Base-by-base conservation (phyloP, 2,329 filamentous ascomycete species). In the Rutstroemia sydowiana region DNA sequence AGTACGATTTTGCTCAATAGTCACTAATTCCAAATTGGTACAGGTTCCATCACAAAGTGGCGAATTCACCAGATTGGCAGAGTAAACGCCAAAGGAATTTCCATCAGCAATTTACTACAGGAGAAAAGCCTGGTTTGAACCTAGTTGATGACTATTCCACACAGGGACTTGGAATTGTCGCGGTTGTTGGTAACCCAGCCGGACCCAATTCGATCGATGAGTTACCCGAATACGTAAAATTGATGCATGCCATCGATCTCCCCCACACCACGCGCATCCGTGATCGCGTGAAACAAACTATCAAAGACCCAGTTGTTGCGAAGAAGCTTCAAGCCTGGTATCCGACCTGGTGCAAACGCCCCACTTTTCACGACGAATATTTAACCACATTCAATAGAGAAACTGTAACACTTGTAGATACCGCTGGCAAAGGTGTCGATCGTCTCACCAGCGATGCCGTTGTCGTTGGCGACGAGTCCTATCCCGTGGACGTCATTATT, bases 351-450 rank as follows among this genome's bases (percentile, higher is more conserved):
- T 85, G 82, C 69, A 85, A 85, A 63, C 74, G 82, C 0, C 80
- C 81, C 0, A 75, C 70, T 37, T 84, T 83, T 65, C 78, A 79
- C 64, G 78, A 84, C 59, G 71, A 74, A 5, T 84, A 81, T 59
- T 71, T 85, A 0, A 61, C 70, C 2, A 58, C 74, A 0, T 85
- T 85, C 72, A 86, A 86, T 65, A 62, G 61, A 28, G 65, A 71
- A 0, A 75, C 81, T 58, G 81, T 86, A 3, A 70, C 72, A 5
- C 73, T 86, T 0, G 69, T 85, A 14, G 78, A 85, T 61, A 84
- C 79, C 0, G 65, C 76, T 28, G 78, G 76, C 4, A 70, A 72
- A 55, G 78, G 79, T 6, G 64, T 81, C 2, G 69, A 73, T 3
- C 55, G 64, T 2, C 64, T 76, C 6, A 80, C 75, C 0, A 50